These are phyloP conservation scores for Artomyces pyxidatus DNA, from an alignment of 768 basidiomycete species.

Conservation along the genomic window DNA sequence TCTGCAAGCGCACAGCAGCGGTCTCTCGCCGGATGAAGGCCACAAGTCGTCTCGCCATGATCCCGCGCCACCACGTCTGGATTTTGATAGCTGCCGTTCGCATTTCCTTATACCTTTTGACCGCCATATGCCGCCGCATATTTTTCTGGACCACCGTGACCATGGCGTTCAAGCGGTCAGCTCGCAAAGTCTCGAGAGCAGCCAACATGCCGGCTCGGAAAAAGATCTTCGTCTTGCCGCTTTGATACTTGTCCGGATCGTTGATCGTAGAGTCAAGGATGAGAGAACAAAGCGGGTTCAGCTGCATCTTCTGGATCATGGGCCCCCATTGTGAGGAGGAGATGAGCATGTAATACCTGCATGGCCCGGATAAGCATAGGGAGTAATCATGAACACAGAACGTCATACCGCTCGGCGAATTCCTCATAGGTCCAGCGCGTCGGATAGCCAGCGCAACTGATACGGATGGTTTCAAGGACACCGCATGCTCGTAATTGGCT, in stretches of 20 bases:
- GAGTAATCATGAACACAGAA: background rate
- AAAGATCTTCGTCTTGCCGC: slow-evolving; percentile 96
- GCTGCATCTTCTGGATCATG: slow-evolving; percentile 75
- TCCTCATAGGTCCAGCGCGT: slow-evolving; percentile 98
- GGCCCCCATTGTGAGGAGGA: slow-evolving; percentile 80
- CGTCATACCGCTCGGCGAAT: slow-evolving; percentile 91
- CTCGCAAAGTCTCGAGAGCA: slow-evolving; percentile 83
- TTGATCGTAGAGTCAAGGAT: slow-evolving; percentile 84
- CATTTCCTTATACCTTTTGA: slow-evolving; percentile 67
- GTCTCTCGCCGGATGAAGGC: slow-evolving; percentile 62
- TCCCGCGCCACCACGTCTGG: slow-evolving; percentile 93
- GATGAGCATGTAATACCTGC: slow-evolving; percentile 95
- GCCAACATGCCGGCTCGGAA: slow-evolving; percentile 99
- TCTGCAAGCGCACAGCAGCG: slow-evolving; percentile 73
- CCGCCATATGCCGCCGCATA: slow-evolving; percentile 78
- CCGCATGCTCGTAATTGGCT: slow-evolving; percentile 95
- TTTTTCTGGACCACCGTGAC: slow-evolving; percentile 98
- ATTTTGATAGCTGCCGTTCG: slow-evolving; percentile 73
- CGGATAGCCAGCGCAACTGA: slow-evolving; percentile 98
- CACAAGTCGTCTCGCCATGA: slow-evolving; percentile 65
- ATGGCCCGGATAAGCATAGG: slow-evolving; percentile 14
- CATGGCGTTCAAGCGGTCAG: slow-evolving; percentile 80
- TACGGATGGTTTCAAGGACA: slow-evolving; percentile 97
- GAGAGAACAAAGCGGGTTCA: slow-evolving; percentile 70
- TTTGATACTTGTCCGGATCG: slow-evolving; percentile 95